Evolutionary conservation across 768 basidiomycete genomes (phyloP).

Genomic region (Coprinopsis sp.): DNA sequence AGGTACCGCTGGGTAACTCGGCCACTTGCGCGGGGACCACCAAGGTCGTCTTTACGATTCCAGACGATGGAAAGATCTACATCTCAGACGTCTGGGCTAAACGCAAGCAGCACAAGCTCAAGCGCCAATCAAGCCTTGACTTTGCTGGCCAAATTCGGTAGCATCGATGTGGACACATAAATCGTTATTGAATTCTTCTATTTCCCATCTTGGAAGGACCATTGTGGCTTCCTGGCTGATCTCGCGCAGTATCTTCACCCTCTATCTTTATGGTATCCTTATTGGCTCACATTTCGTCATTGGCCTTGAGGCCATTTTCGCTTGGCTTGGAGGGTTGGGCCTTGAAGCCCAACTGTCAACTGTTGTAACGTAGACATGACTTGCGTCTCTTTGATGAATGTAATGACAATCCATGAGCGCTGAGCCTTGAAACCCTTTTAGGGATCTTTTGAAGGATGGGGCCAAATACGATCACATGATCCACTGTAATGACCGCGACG

Average conservation of each 20-base stretch:
- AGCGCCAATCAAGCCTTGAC: constrained; percentile 27
- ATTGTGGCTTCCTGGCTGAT: not conserved
- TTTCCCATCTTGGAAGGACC: not conserved
- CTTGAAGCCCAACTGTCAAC: not conserved
- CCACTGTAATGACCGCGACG: too few species aligned
- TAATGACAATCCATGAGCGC: too few species aligned
- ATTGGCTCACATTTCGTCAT: not conserved
- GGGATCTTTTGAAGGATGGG: too few species aligned
- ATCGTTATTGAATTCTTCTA: too few species aligned
- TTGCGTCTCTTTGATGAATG: too few species aligned
- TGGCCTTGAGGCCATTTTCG: not conserved
- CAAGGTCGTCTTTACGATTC: constrained; percentile 23
- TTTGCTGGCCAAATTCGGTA: constrained; percentile 27
- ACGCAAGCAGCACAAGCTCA: constrained; percentile 24
- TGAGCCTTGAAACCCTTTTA: too few species aligned
- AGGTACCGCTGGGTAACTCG: constrained; percentile 55
- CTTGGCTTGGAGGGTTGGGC: not conserved
- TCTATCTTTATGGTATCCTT: constrained; percentile 1
- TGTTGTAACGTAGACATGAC: too few species aligned
- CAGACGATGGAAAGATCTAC: constrained; percentile 22
- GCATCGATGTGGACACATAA: too few species aligned
- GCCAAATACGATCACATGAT: too few species aligned
- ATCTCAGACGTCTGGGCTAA: constrained; percentile 28
- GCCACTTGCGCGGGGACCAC: constrained; percentile 32
- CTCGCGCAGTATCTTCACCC: too few species aligned